A percentile compares a stretch with the other conserved stretches of the same genome.
Evolutionary conservation across 2,329 filamentous ascomycete genomes (phyloP).

Genomic region (Aspergillus sp.): DNA sequence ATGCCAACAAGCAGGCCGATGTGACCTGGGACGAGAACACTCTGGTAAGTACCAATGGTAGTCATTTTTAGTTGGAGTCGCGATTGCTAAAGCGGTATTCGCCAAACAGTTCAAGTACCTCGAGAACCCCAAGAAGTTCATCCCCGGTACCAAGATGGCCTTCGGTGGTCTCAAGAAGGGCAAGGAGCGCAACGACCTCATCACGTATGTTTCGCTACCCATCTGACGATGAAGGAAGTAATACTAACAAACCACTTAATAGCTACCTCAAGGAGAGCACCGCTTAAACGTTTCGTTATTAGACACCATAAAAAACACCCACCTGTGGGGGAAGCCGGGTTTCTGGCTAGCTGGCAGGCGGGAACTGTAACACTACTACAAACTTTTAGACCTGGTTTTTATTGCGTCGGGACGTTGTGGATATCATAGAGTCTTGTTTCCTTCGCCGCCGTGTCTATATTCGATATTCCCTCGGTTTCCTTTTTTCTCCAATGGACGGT

Average conservation of each 20-base stretch:
- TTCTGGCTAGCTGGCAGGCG: constrained; percentile 22
- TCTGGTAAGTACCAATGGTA: constrained; percentile 61
- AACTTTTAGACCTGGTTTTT: constrained; percentile 37
- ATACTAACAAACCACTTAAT: constrained; percentile 20
- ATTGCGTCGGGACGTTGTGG: constrained; percentile 23
- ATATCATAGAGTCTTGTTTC: constrained; percentile 27
- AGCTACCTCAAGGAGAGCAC: constrained; percentile 42
- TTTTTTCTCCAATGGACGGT: constrained; percentile 8
- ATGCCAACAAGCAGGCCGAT: constrained; percentile 98
- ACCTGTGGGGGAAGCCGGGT: constrained; percentile 3
- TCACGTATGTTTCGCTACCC: constrained; percentile 69
- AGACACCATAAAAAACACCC: constrained; percentile 11
- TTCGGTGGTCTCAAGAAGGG: constrained; percentile 99
- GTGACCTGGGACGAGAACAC: constrained; percentile 83
- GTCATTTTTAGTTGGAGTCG: background rate
- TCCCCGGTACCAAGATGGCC: constrained; percentile 99
- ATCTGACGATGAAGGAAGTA: too few relatives aligned
- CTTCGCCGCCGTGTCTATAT: constrained; percentile 17
- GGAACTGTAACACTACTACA: constrained; percentile 41
- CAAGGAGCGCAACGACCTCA: constrained; percentile 98
- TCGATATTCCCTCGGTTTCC: constrained; percentile 13
- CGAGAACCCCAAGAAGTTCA: constrained; percentile 99
- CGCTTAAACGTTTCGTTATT: constrained; percentile 29
- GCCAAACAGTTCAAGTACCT: constrained; percentile 82
- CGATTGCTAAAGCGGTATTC: constrained; percentile 14